Conservation (phyloP, 2,329 filamentous ascomycete genomes). For the Fusarium foetens region DNA sequence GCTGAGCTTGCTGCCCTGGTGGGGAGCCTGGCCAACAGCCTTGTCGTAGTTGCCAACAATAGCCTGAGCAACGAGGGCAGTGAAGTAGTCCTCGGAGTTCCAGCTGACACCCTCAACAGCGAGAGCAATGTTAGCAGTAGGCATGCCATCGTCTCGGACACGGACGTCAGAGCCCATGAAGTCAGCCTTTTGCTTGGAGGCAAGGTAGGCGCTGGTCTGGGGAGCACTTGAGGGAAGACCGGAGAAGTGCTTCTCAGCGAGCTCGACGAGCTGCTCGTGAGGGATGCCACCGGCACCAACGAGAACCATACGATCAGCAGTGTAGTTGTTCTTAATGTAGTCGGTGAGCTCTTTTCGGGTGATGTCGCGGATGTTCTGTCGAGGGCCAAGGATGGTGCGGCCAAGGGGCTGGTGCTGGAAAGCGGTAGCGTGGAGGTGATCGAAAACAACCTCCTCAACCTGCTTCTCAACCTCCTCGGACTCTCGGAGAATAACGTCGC, state of each 20-base stretch:
- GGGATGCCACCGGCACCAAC: slow-evolving; percentile 94
- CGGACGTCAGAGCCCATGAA: slow-evolving; percentile 97
- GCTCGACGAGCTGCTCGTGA: slow-evolving; percentile 91
- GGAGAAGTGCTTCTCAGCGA: slow-evolving; percentile 96
- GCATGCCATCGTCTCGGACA: slow-evolving; percentile 94
- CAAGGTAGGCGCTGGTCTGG: slow-evolving; percentile 77
- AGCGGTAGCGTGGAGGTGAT: slow-evolving; percentile 97
- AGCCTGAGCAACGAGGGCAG: slow-evolving; percentile 94
- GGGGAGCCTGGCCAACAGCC: slow-evolving; percentile 95
- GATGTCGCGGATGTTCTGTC: slow-evolving; percentile 98
- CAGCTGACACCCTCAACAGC: slow-evolving; percentile 99
- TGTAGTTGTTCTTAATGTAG: slow-evolving; percentile 99
- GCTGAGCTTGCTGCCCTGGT: slow-evolving; percentile 98
- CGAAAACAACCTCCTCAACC: slow-evolving; percentile 98
- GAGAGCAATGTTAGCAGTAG: slow-evolving; percentile 96
- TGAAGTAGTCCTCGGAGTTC: slow-evolving; percentile 99
- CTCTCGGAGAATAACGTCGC: slow-evolving; percentile 97
- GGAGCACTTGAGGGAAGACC: slow-evolving; percentile 79
- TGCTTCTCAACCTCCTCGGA: slow-evolving; percentile 99
- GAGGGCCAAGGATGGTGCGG: slow-evolving; percentile 96
- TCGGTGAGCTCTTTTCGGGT: slow-evolving; percentile 87
- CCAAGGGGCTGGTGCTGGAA: slow-evolving; percentile 96
- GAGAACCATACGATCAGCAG: slow-evolving; percentile 98
- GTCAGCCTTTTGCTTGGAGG: slow-evolving; percentile 88
- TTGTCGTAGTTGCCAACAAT: slow-evolving; percentile 99